phyloP scores from a whole-genome alignment of 768 basidiomycete species.

The Boletus subcaerulescens region DNA sequence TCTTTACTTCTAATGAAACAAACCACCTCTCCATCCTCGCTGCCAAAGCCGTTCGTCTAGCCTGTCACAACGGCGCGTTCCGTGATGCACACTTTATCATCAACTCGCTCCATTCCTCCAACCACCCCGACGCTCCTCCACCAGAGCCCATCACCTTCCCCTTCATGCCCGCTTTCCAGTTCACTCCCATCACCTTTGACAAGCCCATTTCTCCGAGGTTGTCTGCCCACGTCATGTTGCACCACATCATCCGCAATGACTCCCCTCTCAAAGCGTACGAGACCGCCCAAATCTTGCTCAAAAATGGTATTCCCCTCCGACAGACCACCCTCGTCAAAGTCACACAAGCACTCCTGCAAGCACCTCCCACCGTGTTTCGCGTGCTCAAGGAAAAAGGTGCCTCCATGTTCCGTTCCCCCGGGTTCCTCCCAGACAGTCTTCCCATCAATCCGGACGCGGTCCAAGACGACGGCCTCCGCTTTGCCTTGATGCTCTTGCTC shows the following conservation, averaged over 20 bases:
- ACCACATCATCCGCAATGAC: constrained; percentile 57
- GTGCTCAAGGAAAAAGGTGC: constrained; percentile 17
- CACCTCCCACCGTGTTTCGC: constrained; percentile 23
- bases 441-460: constrained; percentile 36
- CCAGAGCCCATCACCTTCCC: constrained; percentile 15
- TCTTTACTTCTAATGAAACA: not conserved
- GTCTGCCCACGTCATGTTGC: constrained; percentile 61
- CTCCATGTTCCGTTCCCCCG: constrained; percentile 16
- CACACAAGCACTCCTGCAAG: constrained; percentile 13
- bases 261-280: constrained; percentile 45
- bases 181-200: constrained; percentile 46
- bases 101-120: constrained; percentile 52
- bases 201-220: constrained; percentile 55
- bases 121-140: not conserved
- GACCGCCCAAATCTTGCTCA: constrained; percentile 52
- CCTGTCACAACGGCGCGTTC: constrained; percentile 40
- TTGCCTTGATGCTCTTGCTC: constrained; percentile 52
- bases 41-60: constrained; percentile 50
- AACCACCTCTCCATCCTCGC: constrained; percentile 31
- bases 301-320: constrained; percentile 48
- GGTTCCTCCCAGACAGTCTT: constrained; percentile 18
- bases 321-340: constrained; percentile 48
- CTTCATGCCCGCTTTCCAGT: constrained; percentile 31
- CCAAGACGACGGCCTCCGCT: constrained; percentile 39
- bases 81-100: constrained; percentile 55